phyloP scores from a whole-genome alignment of 768 basidiomycete species.

The Boletus subcaerulescens region DNA sequence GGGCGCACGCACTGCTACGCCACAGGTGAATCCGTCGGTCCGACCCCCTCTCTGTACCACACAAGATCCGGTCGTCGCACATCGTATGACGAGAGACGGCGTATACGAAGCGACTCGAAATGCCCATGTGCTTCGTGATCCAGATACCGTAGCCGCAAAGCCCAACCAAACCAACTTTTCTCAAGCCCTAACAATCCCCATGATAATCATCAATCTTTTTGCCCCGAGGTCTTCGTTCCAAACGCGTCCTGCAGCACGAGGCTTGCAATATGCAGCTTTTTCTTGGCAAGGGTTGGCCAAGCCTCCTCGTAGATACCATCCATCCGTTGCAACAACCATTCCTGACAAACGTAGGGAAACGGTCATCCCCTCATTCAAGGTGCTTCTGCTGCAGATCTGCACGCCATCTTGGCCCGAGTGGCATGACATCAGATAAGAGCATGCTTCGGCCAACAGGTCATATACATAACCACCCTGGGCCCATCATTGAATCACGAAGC shows the following conservation, averaged over 20 bases:
- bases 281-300: background rate
- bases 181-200: background rate
- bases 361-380: background rate
- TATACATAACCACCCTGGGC: too few species aligned
- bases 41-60: background rate
- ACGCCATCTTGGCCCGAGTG: background rate
- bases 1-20: too few species aligned
- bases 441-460: background rate
- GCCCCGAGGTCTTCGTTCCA: background rate
- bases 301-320: background rate
- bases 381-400: conserved; percentile 5
- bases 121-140: background rate
- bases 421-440: background rate
- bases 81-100: too few species aligned
- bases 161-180: background rate
- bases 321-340: background rate
- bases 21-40: background rate
- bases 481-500: too few species aligned
- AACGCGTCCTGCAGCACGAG: background rate
- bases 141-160: background rate
- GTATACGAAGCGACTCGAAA: too few species aligned
- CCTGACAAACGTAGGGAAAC: background rate
- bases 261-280: background rate
- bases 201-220: background rate
- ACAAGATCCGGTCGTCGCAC: too few species aligned